phyloP scores from a whole-genome alignment of 768 basidiomycete species.

The Candolleomyces eurysporus region DNA sequence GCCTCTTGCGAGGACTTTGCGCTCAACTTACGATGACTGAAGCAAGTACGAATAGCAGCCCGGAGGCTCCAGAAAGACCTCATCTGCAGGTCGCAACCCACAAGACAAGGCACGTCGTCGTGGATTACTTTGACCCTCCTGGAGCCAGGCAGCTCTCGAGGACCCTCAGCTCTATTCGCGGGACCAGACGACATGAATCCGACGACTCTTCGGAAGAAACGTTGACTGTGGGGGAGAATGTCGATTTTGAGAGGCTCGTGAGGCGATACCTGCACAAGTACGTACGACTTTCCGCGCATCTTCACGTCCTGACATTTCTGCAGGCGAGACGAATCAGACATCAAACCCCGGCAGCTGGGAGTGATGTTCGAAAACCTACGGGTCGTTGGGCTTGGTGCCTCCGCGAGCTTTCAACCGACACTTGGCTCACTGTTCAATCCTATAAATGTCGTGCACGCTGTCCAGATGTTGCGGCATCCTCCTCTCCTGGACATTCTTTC shows the following conservation, averaged over 20 bases:
- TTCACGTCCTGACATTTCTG: slow-evolving; percentile 11
- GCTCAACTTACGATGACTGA: no score
- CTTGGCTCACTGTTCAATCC: slow-evolving; percentile 66
- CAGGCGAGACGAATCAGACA: slow-evolving; percentile 49
- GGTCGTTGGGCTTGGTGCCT: slow-evolving; percentile 58
- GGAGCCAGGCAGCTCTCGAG: slow-evolving; percentile 43
- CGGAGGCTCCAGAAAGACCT: background rate
- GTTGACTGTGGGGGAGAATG: slow-evolving; percentile 22
- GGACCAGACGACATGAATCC: slow-evolving; percentile 14
- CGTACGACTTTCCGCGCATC: slow-evolving; percentile 13
- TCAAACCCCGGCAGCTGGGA: slow-evolving; percentile 54
- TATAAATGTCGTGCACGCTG: slow-evolving; percentile 34
- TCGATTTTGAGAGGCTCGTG: slow-evolving; percentile 38
- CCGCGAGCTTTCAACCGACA: slow-evolving; percentile 54
- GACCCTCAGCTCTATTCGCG: slow-evolving; percentile 30
- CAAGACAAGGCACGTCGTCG: slow-evolving; percentile 25
- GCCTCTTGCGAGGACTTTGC: no score
- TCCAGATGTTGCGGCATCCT: slow-evolving; percentile 55
- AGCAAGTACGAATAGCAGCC: no score
- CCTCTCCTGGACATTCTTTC: slow-evolving; percentile 60
- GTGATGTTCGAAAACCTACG: slow-evolving; percentile 57
- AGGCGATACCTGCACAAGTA: slow-evolving; percentile 31
- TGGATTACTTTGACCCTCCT: slow-evolving; percentile 53
- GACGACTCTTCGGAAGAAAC: slow-evolving; percentile 21
- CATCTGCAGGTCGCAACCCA: slow-evolving; percentile 4